Base-by-base conservation (phyloP, 768 basidiomycete genomes). In the Crucibulum laeve region DNA sequence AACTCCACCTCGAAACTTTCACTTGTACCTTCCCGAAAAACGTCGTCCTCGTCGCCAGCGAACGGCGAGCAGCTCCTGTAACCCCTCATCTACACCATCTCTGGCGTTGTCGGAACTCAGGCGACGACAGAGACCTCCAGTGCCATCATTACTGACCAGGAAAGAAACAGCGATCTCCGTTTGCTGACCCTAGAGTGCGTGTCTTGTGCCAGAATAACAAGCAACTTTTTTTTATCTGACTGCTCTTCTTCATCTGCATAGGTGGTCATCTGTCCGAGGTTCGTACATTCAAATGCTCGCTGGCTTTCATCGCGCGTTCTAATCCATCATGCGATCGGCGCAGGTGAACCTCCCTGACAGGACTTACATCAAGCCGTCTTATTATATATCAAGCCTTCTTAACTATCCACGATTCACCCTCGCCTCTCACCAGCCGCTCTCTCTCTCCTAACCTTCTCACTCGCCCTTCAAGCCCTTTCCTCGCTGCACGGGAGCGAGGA, bases 181-280 rank as follows among this genome's bases (percentile, higher is more conserved):
- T 73, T 86, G 62, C 65, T 87, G 83, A 82, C 82, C 82, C 79
- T 82, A 62, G 78, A 77, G 87, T 88, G 49, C 53, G 84, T 61
- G 19, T 44, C 49, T 44, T 48, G 45, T 46, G 38, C 44, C 42
- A 47, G 46, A 46, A 26, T 38, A 39, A 11, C 45, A 44, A 52
- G 41, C 23, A 24, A 43, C 7, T 21, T 53, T 56, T 48, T 40
- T 36, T 44, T 47, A 54, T 23, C 44, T 54, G 48, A 58, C 38
- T 43, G 39, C 46, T 39, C 43, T 42, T 48, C 43, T 33, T 21
- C 22, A n/a, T 42, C 35, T 8, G 7, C 18, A 21, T 19, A 88
- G 87, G 85, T 86, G 84, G 84, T 79, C 81, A 62, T 82, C 81
- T 48, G 77, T 88, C 59, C 72, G 85, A 76, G 86, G 87, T 84